Conservation (phyloP, 169 alveolate genomes). For the Cryptosporidium tyzzeri region DNA sequence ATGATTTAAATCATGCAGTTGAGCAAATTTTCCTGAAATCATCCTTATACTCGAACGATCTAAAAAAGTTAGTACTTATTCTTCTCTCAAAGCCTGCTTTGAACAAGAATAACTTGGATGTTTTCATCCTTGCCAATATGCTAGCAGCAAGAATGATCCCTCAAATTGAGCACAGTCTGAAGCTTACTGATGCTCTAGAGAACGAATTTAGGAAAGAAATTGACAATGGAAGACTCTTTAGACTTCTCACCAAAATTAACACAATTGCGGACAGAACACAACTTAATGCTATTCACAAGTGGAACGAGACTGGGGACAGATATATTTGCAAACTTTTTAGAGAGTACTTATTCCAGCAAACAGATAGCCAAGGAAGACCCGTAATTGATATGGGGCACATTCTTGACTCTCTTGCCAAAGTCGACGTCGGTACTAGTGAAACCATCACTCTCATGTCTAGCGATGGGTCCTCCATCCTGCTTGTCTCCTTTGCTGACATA, state of each 20-base stretch:
- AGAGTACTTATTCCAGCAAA: constrained; percentile 68
- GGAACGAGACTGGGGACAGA: constrained; percentile 75
- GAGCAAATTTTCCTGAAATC: constrained; percentile 70
- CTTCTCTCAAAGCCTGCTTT: constrained; percentile 71
- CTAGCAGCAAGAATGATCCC: constrained; percentile 76
- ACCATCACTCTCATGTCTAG: constrained; percentile 72
- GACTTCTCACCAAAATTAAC: constrained; percentile 59
- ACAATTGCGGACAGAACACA: constrained; percentile 74
- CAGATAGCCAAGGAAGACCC: constrained; percentile 74
- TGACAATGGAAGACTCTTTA: constrained; percentile 70
- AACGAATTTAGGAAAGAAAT: constrained; percentile 68
- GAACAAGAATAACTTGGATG: constrained; percentile 67
- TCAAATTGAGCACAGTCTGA: constrained; percentile 69
- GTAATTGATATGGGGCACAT: constrained; percentile 73
- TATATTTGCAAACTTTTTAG: constrained; percentile 67
- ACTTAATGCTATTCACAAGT: constrained; percentile 68
- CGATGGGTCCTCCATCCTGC: constrained; percentile 66
- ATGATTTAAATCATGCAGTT: constrained; percentile 68
- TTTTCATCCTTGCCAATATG: constrained; percentile 67
- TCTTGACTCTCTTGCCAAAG: constrained; percentile 70
- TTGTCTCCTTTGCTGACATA: constrained; percentile 69
- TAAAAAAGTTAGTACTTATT: constrained; percentile 61
- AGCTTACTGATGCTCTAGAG: constrained; percentile 70
- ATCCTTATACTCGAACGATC: constrained; percentile 56
- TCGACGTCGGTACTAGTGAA: constrained; percentile 72